Base-by-base conservation (phyloP, 2,329 filamentous ascomycete species). In the Claviceps africana region DNA sequence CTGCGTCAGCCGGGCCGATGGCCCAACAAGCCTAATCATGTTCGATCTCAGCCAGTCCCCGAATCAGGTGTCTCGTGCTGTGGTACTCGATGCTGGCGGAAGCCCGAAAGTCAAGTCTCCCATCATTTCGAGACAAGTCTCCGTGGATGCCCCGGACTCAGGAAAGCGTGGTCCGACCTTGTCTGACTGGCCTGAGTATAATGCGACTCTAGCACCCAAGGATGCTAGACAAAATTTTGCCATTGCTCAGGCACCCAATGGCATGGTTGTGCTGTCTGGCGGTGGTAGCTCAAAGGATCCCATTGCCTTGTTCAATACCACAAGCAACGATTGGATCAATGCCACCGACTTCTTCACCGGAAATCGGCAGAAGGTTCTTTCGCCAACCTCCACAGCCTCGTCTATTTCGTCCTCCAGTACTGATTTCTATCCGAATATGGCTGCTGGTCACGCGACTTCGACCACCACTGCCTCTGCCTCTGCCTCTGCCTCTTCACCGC, bases 251-350 rank as follows among this genome's bases (percentile, higher is more conserved):
- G 82, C 79, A 55, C 61, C 75, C 1, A 68, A 78, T 56, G 86
- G 85, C 3, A 69, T 83, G 57, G 79, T 91, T 1, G 85, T 93
- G 15, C 81, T 95, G 55, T 81, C 84, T n/a, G 87, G 35, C 35
- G 35, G 89, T 45, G 89, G 89, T 28, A 81, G 78, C 58, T 67
- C 72, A 6, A 70, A 83, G 1, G 77, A 86, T 55, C 76, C 85
- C 0, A 62, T 97, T 5, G 80, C 77, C 57, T 79, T 96, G 54
- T 97, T 95, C 66, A 76, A 95, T 60, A 81, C 82, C 45, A 77
- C 75, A 11, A 68, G 79, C 46, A 95, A 96, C 64, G 71, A 74
- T 46, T 97, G 91, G 91, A 67, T 85, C 22, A 83, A 95, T 62
- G 75, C 86, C 0, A 79, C 79, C 0, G 68, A 75, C 7, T 65